Conservation (phyloP, 495 filamentous ascomycete species). For the Daldinia decipiens region DNA sequence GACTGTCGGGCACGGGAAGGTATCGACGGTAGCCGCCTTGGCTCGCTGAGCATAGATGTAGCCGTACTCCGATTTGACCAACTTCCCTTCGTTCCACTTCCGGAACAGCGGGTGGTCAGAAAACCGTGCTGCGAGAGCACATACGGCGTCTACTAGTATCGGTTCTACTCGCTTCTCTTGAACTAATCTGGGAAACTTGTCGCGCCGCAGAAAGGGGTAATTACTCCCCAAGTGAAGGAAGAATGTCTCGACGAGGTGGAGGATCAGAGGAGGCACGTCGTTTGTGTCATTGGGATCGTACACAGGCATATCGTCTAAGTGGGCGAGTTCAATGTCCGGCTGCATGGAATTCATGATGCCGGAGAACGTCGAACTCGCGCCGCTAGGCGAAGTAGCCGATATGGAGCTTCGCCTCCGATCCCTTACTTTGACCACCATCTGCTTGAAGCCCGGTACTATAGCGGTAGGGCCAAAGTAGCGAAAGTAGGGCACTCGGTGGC, state of each 20-base stretch:
- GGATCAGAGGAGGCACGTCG: constrained; percentile 76
- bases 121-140: constrained; percentile 82
- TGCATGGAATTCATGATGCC: constrained; percentile 45
- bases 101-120: constrained; percentile 73
- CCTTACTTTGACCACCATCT: constrained; percentile 83
- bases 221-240: constrained; percentile 82
- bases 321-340: constrained; percentile 59
- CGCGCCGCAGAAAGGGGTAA: constrained; percentile 79
- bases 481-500: constrained; percentile 81
- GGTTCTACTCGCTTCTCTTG: constrained; percentile 82
- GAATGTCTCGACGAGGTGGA: constrained; percentile 78
- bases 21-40: constrained; percentile 76
- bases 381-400: constrained; percentile 54
- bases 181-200: constrained; percentile 73
- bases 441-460: constrained; percentile 91
- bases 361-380: constrained; percentile 43
- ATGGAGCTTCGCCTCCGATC: constrained; percentile 61
- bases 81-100: constrained; percentile 64
- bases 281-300: constrained; percentile 77
- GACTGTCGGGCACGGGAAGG: constrained; percentile 80
- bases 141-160: constrained; percentile 87
- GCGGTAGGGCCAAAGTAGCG: constrained; percentile 89
- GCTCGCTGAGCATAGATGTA: constrained; percentile 81
- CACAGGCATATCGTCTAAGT: constrained; percentile 75
- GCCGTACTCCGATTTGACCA: constrained; percentile 69